phyloP scores from a whole-genome alignment of 108 stramenopile species.

The Discostella stelligeroides region DNA sequence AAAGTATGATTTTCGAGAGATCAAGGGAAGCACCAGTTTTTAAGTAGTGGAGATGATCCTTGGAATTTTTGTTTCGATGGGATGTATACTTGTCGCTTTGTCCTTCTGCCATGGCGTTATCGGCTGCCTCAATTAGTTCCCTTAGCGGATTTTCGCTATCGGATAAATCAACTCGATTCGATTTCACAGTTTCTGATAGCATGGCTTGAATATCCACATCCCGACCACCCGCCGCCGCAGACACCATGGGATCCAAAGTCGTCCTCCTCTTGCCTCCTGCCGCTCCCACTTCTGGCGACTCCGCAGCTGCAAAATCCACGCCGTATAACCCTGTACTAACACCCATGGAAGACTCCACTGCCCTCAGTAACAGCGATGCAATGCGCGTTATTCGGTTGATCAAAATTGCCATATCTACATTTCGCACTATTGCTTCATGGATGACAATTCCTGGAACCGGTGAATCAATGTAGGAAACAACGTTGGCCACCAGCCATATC shows the following conservation, averaged over 20 bases:
- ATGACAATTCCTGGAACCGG: conserved; percentile 77
- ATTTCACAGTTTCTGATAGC: conserved; percentile 49
- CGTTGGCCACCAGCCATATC: conserved; percentile 76
- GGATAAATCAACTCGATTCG: conserved; percentile 39
- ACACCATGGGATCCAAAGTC: conserved; percentile 5
- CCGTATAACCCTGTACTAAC: too few relatives aligned
- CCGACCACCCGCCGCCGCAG: conserved; percentile 33
- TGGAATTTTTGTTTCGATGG: conserved; percentile 52
- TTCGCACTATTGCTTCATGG: conserved; percentile 50
- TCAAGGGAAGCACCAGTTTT: conserved; percentile 75
- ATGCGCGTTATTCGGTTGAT: conserved; percentile 70
- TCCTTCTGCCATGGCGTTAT: not conserved
- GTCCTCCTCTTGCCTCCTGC: not conserved
- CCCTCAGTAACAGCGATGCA: conserved; percentile 67
- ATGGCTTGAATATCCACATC: conserved; percentile 64
- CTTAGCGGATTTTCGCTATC: conserved; percentile 38
- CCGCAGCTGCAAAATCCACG: too few relatives aligned
- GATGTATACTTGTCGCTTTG: conserved; percentile 13
- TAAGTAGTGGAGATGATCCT: conserved; percentile 66
- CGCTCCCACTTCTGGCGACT: not conserved
- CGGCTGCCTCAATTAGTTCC: conserved; percentile 33
- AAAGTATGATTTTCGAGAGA: conserved; percentile 67
- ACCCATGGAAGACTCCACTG: conserved; percentile 63
- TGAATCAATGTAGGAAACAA: conserved; percentile 70
- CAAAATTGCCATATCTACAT: conserved; percentile 42